A percentile compares a stretch with the other conserved stretches of the same genome.
phyloP scores from a whole-genome alignment of 352 stramenopile genomes.

The Elongisporangium prolatum region DNA sequence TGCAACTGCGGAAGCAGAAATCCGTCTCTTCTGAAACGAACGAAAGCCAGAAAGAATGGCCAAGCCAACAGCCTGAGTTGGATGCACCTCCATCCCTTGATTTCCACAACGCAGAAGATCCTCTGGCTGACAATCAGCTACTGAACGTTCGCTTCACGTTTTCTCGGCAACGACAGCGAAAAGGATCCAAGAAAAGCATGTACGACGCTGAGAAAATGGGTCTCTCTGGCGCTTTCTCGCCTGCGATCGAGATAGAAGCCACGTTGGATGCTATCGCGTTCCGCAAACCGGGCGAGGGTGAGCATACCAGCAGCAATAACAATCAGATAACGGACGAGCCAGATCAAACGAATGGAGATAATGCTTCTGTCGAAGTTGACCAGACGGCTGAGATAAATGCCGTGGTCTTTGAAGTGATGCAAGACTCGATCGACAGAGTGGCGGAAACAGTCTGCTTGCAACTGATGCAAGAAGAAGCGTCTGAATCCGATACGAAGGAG shows the following conservation, averaged over 20 bases:
- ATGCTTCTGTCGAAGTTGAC: neutral
- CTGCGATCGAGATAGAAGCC: slow-evolving; percentile 43
- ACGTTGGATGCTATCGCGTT: slow-evolving; percentile 21
- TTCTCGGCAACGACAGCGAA: slow-evolving; percentile 23
- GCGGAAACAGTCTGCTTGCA: slow-evolving; percentile 5
- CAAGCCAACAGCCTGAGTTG: neutral
- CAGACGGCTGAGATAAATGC: slow-evolving; percentile 4
- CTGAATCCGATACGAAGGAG: neutral
- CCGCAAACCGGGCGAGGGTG: neutral
- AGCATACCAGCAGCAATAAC: neutral
- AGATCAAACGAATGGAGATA: too few species aligned
- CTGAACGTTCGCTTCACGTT: slow-evolving; percentile 59
- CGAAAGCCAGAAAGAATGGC: neutral
- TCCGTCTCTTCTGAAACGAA: slow-evolving; percentile 1
- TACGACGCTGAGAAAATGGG: slow-evolving; percentile 11
- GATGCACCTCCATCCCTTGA: neutral
- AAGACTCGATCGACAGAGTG: slow-evolving; percentile 25
- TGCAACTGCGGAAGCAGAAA: slow-evolving; percentile 45
- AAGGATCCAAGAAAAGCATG: neutral
- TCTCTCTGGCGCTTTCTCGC: slow-evolving; percentile 43
- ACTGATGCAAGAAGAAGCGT: neutral
- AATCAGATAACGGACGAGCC: neutral
- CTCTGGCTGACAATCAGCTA: slow-evolving; percentile 28
- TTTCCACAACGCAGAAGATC: slow-evolving; percentile 1
- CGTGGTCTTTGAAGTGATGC: slow-evolving; percentile 16